Base-by-base conservation (phyloP, 139 green algal species). In the Yamagishiella unicocca region DNA sequence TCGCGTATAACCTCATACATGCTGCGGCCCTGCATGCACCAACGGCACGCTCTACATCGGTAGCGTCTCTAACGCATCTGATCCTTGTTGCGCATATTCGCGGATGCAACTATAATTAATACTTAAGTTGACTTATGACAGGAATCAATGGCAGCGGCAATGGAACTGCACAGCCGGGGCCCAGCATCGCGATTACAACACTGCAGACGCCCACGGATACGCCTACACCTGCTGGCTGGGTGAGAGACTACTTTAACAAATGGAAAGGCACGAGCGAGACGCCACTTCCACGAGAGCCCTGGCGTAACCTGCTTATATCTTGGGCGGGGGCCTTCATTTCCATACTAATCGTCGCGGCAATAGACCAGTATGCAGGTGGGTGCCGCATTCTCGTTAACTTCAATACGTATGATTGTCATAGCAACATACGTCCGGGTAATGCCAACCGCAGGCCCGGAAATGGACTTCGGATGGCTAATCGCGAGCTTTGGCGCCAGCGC, bases 311-410 rank as follows among this genome's bases (percentile, higher is more conserved):
- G 2, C 24, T 10, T 0, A n/a, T 80, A 0, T 72, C 45, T 4
- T 87, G 66, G 66, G 2, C n/a, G 2, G 81, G 81, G 0, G 81
- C 81, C 2, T 79, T 87, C 7, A 38, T 87, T 2, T 21, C 45
- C 10, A 87, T 87, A 17, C 81, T 87, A 3, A 1, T 42, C 4
- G 24, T 87, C 1, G 66, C 81, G 0, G 25, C 1, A 2, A 24
- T 87, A 0, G 31, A 87, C 35, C 81, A 87, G 35, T 79, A 61
- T 76, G 68, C 68, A 54, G 68, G 68, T 76, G 21, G 31, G 38
- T 25, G 14, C n/a, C n/a, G n/a, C n/a, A n/a, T n/a, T n/a, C n/a
- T n/a, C n/a, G n/a, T n/a, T n/a, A n/a, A n/a, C n/a, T n/a, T n/a
- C n/a, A n/a, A n/a, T n/a, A n/a, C n/a, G n/a, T n/a, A n/a, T n/a